These are phyloP conservation scores for Lentinula raphanica DNA, from an alignment of 768 basidiomycete species.

Conservation along the genomic window DNA sequence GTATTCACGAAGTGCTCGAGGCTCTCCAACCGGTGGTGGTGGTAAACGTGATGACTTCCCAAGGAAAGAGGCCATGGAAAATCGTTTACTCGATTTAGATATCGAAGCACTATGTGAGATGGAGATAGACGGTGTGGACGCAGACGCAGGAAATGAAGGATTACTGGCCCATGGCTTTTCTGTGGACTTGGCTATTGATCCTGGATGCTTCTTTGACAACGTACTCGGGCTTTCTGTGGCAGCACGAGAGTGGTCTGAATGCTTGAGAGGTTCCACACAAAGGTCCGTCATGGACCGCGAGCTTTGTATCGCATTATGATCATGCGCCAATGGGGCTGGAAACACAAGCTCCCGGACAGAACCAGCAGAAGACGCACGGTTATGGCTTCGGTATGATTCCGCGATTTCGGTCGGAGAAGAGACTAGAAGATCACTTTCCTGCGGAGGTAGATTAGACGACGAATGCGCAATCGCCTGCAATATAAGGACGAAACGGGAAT, in stretches of 20 bases:
- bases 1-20: constrained; percentile 41
- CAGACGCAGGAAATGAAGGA: background rate
- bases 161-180: background rate
- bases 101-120: background rate
- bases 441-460: constrained; percentile 39
- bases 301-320: constrained; percentile 20
- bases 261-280: background rate
- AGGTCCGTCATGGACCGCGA: background rate
- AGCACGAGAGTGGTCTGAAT: background rate
- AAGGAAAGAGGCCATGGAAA: constrained; percentile 34
- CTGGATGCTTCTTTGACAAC: background rate
- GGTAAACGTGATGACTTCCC: constrained; percentile 18
- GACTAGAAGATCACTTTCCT: constrained; percentile 32
- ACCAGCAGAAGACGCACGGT: constrained; percentile 19
- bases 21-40: constrained; percentile 45
- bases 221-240: background rate
- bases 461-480: constrained; percentile 71
- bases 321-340: constrained; percentile 60
- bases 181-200: background rate
- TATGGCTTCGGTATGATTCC: background rate
- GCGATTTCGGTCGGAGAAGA: constrained; percentile 20
- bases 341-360: constrained; percentile 54
- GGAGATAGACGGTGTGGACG: background rate
- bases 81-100: constrained; percentile 16
- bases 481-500: constrained; percentile 71